Evolutionary conservation across 208 protist species (phyloP), one percentile per base, ranked within the genome.

Genomic region (Leishmania gerbilli): DNA sequence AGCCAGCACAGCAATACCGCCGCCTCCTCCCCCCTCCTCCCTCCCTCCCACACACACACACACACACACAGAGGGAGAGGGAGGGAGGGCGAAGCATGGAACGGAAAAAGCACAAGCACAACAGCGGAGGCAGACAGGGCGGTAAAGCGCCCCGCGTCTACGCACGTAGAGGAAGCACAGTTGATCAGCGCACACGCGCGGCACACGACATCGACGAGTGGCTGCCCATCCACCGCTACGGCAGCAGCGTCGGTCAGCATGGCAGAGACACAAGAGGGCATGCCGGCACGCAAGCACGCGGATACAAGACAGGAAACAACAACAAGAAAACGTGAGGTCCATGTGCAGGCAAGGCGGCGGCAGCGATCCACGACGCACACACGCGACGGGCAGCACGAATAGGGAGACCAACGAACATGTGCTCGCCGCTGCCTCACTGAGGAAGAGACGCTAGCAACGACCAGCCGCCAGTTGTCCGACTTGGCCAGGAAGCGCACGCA

Each of bases 51-150:
- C 34, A 1, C 68, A 53, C 19, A 51, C 68, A 51, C 34, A 72
- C 19, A 51, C 11, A 80, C 60, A 79, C 53, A 80, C 47, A 83
- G 34, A 58, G 69, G 75, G 34, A 58, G 53, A 82, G 45, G 60
- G 31, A 74, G 21, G 64, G 71, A 75, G 17, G 27, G 17, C 3
- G 8, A 62, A 62, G 56, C 24, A 62, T 62, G 13, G 1, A 58
- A 7, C 1, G 17, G 53, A 24, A 17, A 17, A 58, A 58, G 19
- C 19, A 58, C 13, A 64, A 15, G 31, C 2, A 34, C 40, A 68
- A 68, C 9, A 4, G 31, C 62, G 1, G 21, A 68, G 31, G 15
- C 0, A 3, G 62, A 68, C n/a, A 15, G 31, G 62, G 31, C n/a
- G n/a, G 15, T 40, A 40, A 40, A 17, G 27, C 13, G 8, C 5